phyloP scores from a whole-genome alignment of 257 asterid species.

The Galeopsis tetrahit region DNA sequence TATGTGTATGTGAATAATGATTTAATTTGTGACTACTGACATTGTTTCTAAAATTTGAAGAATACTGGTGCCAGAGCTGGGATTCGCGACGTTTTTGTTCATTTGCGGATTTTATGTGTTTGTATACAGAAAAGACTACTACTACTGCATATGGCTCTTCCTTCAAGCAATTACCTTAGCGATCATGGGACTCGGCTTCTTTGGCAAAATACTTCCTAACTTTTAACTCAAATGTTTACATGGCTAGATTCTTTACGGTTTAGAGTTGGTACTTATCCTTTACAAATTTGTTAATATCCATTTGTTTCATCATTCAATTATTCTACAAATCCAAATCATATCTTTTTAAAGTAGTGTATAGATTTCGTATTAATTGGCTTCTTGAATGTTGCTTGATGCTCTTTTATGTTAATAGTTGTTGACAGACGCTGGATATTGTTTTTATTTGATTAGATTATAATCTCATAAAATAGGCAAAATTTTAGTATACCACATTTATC shows the following conservation, averaged over 20 bases:
- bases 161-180: conserved; percentile 48
- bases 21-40: not conserved
- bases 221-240: not conserved
- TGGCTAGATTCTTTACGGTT: not conserved
- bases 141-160: conserved; percentile 44
- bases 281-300: not conserved
- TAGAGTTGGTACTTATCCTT: not conserved
- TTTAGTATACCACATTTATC: too few species aligned
- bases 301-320: too few species aligned
- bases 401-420: too few species aligned
- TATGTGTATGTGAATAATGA: not conserved
- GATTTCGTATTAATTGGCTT: too few species aligned
- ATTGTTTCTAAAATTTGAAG: conserved; percentile 23
- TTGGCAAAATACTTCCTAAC: conserved; percentile 37
- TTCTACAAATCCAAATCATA: too few species aligned
- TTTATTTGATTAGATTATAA: too few species aligned
- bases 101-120: conserved; percentile 46
- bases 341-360: too few species aligned
- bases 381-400: too few species aligned
- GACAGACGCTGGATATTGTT: too few species aligned
- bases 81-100: conserved; percentile 40
- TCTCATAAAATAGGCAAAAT: too few species aligned
- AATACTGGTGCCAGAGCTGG: conserved; percentile 43
- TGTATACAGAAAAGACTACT: conserved; percentile 35
- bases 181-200: conserved; percentile 46